Base-by-base conservation (phyloP, 2,329 filamentous ascomycete genomes). In the Cercospora berteroae region DNA sequence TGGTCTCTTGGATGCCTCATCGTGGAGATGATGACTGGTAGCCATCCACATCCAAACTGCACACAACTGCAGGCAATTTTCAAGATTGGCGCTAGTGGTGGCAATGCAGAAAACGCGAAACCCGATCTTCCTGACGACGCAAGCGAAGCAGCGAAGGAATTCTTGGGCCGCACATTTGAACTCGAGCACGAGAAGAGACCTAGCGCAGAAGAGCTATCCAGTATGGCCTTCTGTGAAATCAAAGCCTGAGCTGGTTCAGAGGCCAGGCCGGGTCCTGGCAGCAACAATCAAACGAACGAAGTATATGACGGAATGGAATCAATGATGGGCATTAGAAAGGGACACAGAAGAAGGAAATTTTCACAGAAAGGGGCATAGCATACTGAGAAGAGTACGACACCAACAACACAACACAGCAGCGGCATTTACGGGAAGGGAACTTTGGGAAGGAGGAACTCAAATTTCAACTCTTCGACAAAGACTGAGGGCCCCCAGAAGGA, bases 21-120 rank as follows among this genome's bases (percentile, higher is more conserved):
- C 13, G 94, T 99, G 25, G 95, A 99, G 83, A 99, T 99, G 95
- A 97, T 98, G 85, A 98, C 95, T 12, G 95, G 95, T 65, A 91
- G 89, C 55, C 95, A 98, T 78, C 95, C 95, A 1, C 97, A 97
- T 85, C 95, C 95, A 0, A 94, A 97, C 81, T 97, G 93, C 83
- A 96, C 92, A 68, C 96, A 99, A 80, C 84, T 99, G 70, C 95
- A 99, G 79, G 95, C 95, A 68, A 97, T 99, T 76, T 99, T 99
- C 85, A 97, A 97, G 83, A 98, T 99, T 78, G 82, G 82, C 36
- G 94, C 94, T 44, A 93, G 91, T 71, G 89, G 90, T 72, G 36
- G 69, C 70, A 73, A 72, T 50, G 71, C 70, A 7, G 71, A 73
- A 48, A 71, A 92, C 79, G 93, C 93, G 25, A 89, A 92, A 55